Conservation (phyloP, 768 basidiomycete species). For the Ephemerocybe angulata region DNA sequence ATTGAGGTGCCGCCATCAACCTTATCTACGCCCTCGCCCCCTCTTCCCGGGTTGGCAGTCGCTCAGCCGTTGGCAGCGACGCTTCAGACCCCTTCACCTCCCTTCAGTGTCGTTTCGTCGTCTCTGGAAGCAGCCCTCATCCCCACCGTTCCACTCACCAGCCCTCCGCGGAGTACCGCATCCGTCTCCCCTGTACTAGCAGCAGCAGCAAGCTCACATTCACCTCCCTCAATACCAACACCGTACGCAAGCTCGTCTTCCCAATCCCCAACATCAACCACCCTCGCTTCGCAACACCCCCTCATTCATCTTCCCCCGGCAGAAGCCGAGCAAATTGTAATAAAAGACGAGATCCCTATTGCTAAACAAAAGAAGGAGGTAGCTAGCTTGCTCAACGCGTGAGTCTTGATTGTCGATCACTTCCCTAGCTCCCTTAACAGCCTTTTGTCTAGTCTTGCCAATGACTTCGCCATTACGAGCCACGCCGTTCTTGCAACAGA, state of each 20-base stretch:
- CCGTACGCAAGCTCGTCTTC: not conserved
- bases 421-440: not conserved
- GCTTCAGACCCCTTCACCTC: slow-evolving; percentile 31
- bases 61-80: slow-evolving; percentile 30
- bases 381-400: slow-evolving; percentile 2
- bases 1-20: slow-evolving; percentile 37
- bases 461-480: not conserved
- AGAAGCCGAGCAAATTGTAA: slow-evolving; percentile 1
- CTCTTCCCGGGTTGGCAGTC: slow-evolving; percentile 35
- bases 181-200: slow-evolving; percentile 6
- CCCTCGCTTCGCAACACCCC: not conserved
- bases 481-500: not conserved
- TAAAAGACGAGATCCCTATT: slow-evolving; percentile 5
- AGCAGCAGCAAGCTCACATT: not conserved
- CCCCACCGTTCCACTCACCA: slow-evolving; percentile 20
- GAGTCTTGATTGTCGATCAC: not conserved
- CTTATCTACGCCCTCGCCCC: slow-evolving; percentile 31
- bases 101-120: slow-evolving; percentile 32
- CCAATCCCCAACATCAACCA: slow-evolving; percentile 6
- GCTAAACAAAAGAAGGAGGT: slow-evolving; percentile 5
- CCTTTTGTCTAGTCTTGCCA: not conserved
- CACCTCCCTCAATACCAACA: not conserved
- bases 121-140: slow-evolving; percentile 46
- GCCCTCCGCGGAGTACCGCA: not conserved
- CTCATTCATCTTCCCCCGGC: not conserved